Percentiles rank a stretch among this genome's conserved stretches.
Evolutionary conservation across 805 yeast genomes (phyloP).

Genomic region (Sugiyamaella americana): DNA sequence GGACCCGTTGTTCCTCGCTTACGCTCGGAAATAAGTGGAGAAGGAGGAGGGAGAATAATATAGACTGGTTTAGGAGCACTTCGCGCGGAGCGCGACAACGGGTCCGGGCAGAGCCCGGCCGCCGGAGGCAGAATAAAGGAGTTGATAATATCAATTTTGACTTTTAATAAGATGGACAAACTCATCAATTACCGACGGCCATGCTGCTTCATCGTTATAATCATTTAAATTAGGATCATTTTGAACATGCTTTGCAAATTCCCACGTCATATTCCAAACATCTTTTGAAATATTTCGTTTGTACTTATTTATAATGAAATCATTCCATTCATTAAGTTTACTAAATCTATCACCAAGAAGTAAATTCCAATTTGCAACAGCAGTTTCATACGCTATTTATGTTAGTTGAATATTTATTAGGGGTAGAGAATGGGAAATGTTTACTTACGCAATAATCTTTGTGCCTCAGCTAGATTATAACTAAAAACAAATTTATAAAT

Average conservation of each 20-base stretch:
- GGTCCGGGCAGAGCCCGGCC: background rate
- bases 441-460: conserved; percentile 41
- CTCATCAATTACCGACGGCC: conserved; percentile 89
- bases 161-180: conserved; percentile 44
- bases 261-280: conserved; percentile 77
- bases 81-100: too few species aligned
- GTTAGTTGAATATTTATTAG: background rate
- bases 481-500: conserved; percentile 70
- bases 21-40: too few species aligned
- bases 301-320: conserved; percentile 42
- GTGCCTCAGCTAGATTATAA: conserved; percentile 56
- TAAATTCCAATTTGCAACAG: conserved; percentile 72
- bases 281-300: conserved; percentile 57
- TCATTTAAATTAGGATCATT: conserved; percentile 46
- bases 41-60: too few species aligned
- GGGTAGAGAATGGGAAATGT: background rate
- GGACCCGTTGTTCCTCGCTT: background rate
- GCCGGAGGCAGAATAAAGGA: background rate
- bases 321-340: conserved; percentile 44
- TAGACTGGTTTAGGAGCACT: too few species aligned
- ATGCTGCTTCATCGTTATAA: conserved; percentile 78
- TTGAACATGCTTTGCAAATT: conserved; percentile 48
- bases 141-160: background rate
- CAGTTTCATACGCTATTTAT: conserved; percentile 44
- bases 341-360: conserved; percentile 43